Evolutionary conservation across 306 rosid species (phyloP).

Genomic region (barrel medic (Medicago truncatula)): DNA sequence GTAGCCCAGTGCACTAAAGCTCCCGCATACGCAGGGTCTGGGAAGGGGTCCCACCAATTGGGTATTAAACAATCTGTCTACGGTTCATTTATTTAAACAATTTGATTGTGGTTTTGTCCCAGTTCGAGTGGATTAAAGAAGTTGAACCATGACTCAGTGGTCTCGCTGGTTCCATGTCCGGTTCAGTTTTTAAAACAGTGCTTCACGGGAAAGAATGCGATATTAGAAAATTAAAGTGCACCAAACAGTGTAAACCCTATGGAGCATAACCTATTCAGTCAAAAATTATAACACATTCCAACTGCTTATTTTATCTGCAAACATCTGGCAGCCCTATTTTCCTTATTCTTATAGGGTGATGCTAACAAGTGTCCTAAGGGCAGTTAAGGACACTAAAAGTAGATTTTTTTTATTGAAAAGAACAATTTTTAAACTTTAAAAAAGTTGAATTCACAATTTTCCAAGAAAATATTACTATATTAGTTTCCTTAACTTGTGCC

Average conservation of each 20-base stretch:
- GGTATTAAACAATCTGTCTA: no score
- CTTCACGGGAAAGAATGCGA: slow-evolving; percentile 17
- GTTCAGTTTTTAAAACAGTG: neutral
- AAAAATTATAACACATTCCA: slow-evolving; percentile 29
- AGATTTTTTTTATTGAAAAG: no score
- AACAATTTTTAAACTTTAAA: no score
- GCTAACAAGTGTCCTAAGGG: no score
- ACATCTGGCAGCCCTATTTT: slow-evolving; percentile 32
- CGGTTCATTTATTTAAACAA: neutral
- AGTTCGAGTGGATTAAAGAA: neutral
- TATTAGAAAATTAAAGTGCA: slow-evolving; percentile 2
- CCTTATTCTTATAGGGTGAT: neutral
- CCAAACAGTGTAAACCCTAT: slow-evolving; percentile 2
- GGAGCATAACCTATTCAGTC: slow-evolving; percentile 22
- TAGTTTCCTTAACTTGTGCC: no score
- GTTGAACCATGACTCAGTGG: neutral
- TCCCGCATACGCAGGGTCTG: no score
- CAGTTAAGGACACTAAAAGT: no score
- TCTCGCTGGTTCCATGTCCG: neutral
- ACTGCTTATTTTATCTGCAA: slow-evolving; percentile 30
- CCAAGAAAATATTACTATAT: no score
- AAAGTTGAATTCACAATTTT: no score
- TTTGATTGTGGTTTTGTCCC: neutral
- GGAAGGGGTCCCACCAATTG: no score
- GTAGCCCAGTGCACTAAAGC: no score